A percentile compares a stretch with the other conserved stretches of the same genome.
Conservation (phyloP, 2,329 filamentous ascomycete genomes). For the Penicillium fuscoglaucum region DNA sequence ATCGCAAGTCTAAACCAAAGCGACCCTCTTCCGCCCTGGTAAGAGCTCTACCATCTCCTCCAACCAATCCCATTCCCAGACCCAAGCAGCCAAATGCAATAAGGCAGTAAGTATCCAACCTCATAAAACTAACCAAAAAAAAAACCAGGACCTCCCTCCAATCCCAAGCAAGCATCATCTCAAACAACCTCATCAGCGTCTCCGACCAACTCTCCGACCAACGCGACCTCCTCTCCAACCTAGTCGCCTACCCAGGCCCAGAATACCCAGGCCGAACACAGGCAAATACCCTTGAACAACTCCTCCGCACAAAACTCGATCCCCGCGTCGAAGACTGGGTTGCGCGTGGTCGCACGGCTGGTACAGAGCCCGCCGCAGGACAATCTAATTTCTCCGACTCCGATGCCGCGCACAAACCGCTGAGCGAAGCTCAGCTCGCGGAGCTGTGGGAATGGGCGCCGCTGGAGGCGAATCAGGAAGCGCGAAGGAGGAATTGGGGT, state of each 20-base stretch:
- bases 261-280: slow-evolving; percentile 71
- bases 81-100: neutral
- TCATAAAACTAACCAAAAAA: neutral
- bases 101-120: neutral
- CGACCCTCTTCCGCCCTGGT: slow-evolving; percentile 69
- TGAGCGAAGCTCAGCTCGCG: slow-evolving; percentile 53
- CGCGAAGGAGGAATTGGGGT: slow-evolving; percentile 52
- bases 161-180: slow-evolving; percentile 69
- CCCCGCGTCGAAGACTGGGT: slow-evolving; percentile 74
- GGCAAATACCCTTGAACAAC: slow-evolving; percentile 60
- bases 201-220: slow-evolving; percentile 66
- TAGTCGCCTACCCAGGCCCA: slow-evolving; percentile 74
- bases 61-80: neutral
- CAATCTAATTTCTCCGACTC: neutral
- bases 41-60: slow-evolving; percentile 26
- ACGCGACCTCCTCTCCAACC: slow-evolving; percentile 64
- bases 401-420: slow-evolving; percentile 12
- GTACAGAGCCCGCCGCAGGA: slow-evolving; percentile 10
- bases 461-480: slow-evolving; percentile 49
- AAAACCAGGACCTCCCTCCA: slow-evolving; percentile 67
- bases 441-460: slow-evolving; percentile 62
- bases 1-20: slow-evolving; percentile 61
- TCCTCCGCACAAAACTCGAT: slow-evolving; percentile 82
- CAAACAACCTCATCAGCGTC: slow-evolving; percentile 67
- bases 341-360: slow-evolving; percentile 58